Evolutionary conservation across 768 basidiomycete genomes (phyloP).

Genomic region (Macrocybe gigantea): DNA sequence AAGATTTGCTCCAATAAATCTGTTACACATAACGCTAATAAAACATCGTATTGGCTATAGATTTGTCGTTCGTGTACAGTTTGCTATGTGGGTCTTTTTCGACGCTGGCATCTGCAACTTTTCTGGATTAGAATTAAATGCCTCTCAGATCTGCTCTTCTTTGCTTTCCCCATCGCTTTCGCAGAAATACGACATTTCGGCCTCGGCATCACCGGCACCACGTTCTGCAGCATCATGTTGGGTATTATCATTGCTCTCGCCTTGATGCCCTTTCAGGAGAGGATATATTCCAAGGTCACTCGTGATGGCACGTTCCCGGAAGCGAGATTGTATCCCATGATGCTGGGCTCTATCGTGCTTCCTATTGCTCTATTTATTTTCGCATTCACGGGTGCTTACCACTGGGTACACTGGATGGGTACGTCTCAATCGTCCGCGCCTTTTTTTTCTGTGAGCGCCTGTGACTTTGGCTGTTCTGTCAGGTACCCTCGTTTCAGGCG

Average conservation of each 20-base stretch:
- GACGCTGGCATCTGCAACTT: no score
- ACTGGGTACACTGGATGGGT: constrained; percentile 32
- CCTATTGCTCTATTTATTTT: constrained; percentile 37
- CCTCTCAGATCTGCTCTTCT: constrained; percentile 27
- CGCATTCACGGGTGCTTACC: constrained; percentile 39
- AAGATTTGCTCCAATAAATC: constrained; percentile 8
- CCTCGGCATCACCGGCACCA: constrained; percentile 31
- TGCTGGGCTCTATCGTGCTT: constrained; percentile 31
- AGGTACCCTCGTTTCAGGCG: constrained; percentile 21
- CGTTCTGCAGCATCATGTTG: constrained; percentile 39
- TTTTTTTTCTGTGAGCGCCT: no score
- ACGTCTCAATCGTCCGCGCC: constrained; percentile 10
- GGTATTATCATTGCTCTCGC: constrained; percentile 25
- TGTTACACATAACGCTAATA: background rate
- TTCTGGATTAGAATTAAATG: no score
- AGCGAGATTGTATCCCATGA: constrained; percentile 36
- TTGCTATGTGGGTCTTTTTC: constrained; percentile 18
- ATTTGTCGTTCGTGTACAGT: constrained; percentile 39
- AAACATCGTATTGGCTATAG: constrained; percentile 10
- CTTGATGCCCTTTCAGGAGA: constrained; percentile 28
- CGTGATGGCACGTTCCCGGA: constrained; percentile 33
- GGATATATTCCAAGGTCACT: constrained; percentile 23
- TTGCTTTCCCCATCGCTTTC: constrained; percentile 39
- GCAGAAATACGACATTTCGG: constrained; percentile 32
- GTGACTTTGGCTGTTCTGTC: no score